A percentile compares a stretch with the other conserved stretches of the same genome.
These are phyloP conservation scores for Taphrina betulina DNA, from an alignment of 1,139 yeast species.

Conservation along the genomic window DNA sequence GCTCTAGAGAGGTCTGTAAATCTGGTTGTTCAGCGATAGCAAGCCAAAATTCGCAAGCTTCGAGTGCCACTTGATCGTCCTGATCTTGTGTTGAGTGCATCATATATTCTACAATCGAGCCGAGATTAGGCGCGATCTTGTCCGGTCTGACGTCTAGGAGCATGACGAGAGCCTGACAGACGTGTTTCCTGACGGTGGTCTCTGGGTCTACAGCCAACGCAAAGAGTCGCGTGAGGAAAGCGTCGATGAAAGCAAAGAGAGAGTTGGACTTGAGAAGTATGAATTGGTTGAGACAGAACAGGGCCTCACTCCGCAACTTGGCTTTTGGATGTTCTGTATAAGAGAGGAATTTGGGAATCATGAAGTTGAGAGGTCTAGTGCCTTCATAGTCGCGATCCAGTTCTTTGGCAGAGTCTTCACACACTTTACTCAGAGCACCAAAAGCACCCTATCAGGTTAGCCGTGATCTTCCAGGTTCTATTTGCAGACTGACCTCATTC, in stretches of 20 bases:
- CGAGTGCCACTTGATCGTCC: conserved; percentile 76
- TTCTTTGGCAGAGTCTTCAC: conserved; percentile 71
- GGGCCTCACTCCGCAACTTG: conserved; percentile 60
- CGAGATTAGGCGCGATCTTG: conserved; percentile 72
- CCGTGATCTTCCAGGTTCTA: too few species aligned
- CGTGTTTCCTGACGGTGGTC: conserved; percentile 64
- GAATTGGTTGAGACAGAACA: conserved; percentile 75
- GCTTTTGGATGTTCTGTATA: conserved; percentile 49
- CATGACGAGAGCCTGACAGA: conserved; percentile 75
- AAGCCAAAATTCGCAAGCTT: conserved; percentile 88
- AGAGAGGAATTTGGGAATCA: conserved; percentile 64
- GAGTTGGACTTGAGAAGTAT: conserved; percentile 67
- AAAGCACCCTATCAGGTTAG: conserved; percentile 70
- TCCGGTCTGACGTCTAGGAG: conserved; percentile 78
- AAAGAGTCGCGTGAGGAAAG: conserved; percentile 63
- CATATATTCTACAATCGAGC: conserved; percentile 81
- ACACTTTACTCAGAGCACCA: conserved; percentile 77
- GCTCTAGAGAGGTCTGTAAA: conserved; percentile 44
- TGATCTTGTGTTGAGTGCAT: conserved; percentile 65
- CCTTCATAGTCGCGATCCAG: conserved; percentile 66
- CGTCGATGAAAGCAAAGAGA: conserved; percentile 64
- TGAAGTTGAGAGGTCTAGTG: conserved; percentile 63
- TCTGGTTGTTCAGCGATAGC: conserved; percentile 63
- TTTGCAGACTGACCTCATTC: conserved; percentile 39
- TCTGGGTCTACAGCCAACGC: conserved; percentile 56